Base-by-base conservation (phyloP, 176 grass and related monocot species). In the Triticum urartu region DNA sequence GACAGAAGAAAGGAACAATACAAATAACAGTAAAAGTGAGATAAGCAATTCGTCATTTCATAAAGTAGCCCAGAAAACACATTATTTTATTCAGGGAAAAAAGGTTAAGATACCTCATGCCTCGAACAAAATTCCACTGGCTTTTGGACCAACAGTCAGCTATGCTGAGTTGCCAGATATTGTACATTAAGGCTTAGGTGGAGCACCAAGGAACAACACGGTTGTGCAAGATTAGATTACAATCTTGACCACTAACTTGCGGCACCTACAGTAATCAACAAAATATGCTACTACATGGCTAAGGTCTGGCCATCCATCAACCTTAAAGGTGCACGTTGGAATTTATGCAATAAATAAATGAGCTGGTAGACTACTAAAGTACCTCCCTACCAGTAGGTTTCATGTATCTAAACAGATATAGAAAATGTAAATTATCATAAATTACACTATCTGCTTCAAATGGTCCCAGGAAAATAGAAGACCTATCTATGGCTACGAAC, bases 401-500 rank as follows among this genome's bases (percentile, higher is more conserved):
- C 68, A 72, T 73, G 75, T 78, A 86, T 21, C 61, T 80, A 84
- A 75, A 84, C 48, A 72, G 17, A 64, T 18, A 72, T 62, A 88
- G 62, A 87, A 75, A 69, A 68, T 10, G 50, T 32, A 63, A 76
- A 84, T 75, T 36, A 83, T 39, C 61, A 40, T 20, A 76, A 59
- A 75, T 47, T 76, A 66, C 36, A 66, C 47, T 54, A 38, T n/a
- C 26, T 56, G 17, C 26, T 80, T 75, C 83, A 13, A 12, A 75
- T 69, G 76, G 81, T 85, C 85, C 77, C 83, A 84, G 26, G 6
- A 87, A 77, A 84, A 91, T n/a, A 88, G 38, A 64, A 81, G 75
- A 75, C 35, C 80, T 87, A 87, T 68, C 67, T 87, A 91, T 75
- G 68, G 72, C 67, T 39, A 84, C 17, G 61, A 85, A 87, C 80